phyloP scores from a whole-genome alignment of 345 rosid species.

The sweet orange (Citrus sinensis) region DVS_A1.0 CM039169.1:28167501-28168000 shows the following conservation, averaged over 20 bases:
- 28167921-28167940: not conserved
- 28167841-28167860: constrained; percentile 23
- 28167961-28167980: constrained; percentile 24
- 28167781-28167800: constrained; percentile 21
- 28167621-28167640: constrained; percentile 43
- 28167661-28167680: constrained; percentile 37
- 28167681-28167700: not conserved
- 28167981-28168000: constrained; percentile 38
- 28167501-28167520: not conserved
- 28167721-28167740: constrained; percentile 34
- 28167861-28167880: constrained; percentile 14
- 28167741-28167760: constrained; percentile 25
- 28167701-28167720: constrained; percentile 12
- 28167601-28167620: constrained; percentile 48
- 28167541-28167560: not conserved
- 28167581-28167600: constrained; percentile 80
- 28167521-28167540: not conserved
- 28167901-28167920: constrained; percentile 45
- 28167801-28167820: constrained; percentile 24
- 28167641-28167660: constrained; percentile 16
- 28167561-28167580: not conserved
- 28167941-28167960: not conserved
- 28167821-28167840: constrained; percentile 22
- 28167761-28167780: constrained; percentile 20
- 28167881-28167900: constrained; percentile 32